Conservation (phyloP, 2,329 filamentous ascomycete genomes). For the Cladorrhinum sp. region DNA sequence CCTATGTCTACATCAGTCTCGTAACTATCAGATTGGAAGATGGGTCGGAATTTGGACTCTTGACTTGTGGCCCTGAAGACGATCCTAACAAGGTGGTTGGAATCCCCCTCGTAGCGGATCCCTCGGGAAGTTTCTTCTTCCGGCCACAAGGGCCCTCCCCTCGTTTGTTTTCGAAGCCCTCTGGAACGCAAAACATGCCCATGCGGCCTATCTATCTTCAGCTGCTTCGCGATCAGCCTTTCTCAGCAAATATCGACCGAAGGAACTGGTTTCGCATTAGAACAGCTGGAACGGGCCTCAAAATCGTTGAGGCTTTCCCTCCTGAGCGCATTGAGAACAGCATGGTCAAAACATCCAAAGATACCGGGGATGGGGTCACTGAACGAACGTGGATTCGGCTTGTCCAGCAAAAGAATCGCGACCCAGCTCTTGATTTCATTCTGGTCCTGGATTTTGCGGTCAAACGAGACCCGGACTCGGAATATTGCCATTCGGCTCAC, state of each 20-base stretch:
- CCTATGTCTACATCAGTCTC: not conserved
- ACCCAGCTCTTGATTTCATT: not conserved
- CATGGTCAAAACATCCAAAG: not conserved
- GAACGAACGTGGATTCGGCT: conserved; percentile 3
- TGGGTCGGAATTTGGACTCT: not conserved
- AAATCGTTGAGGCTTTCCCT: not conserved
- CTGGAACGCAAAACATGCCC: not conserved
- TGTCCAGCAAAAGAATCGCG: not conserved
- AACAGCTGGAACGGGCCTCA: not conserved
- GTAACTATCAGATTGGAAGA: not conserved
- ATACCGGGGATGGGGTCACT: not conserved
- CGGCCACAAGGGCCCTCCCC: not conserved
- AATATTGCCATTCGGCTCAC: not conserved
- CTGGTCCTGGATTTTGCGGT: not conserved
- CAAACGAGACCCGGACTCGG: not conserved
- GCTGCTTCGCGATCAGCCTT: not conserved
- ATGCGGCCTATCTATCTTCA: not conserved
- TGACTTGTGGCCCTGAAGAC: not conserved
- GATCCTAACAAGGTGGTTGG: not conserved
- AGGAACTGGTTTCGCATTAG: not conserved
- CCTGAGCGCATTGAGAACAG: not conserved
- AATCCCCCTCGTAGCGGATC: not conserved
- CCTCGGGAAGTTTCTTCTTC: not conserved
- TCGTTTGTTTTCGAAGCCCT: not conserved
- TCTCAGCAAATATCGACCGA: not conserved